Base-by-base conservation (phyloP, 345 rosid species). In the Linum usitatissimum region DNA sequence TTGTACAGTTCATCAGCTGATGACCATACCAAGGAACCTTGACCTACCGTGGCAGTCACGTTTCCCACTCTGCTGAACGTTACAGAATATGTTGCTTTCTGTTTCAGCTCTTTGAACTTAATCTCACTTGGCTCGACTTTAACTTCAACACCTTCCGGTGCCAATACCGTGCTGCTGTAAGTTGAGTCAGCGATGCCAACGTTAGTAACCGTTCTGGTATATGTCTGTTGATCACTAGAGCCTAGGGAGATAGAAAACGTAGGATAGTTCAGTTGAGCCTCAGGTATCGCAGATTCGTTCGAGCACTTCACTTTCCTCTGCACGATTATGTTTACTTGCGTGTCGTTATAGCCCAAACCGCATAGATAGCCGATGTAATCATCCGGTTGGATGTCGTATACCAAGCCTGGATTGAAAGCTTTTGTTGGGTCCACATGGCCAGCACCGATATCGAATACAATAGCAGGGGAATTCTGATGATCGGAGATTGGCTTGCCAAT, bases 351-450 rank as follows among this genome's bases (percentile, higher is more conserved):
- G 9, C 49, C 49, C 49, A 42, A 42, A 0, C 49, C 49, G 0
- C 49, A 42, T 0, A 42, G 49, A 42, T 42, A 42, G 2, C 14
- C 14, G 9, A 42, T 42, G 49, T 42, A 42, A 42, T 42, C 58
- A n/a, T 55, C 58, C 7, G 58, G 58, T 3, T 55, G 58, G 58
- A 55, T 55, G 23, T 55, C 58, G 23, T 55, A 55, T 55, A 55
- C 58, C 28, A 55, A 23, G 8, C 58, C 58, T n/a, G 58, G 58
- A 55, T 18, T 23, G 12, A 18, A 18, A 8, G 58, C 58, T 13
- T 9, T 55, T 19, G 58, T 6, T 8, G 23, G 58, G 23, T 55
- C 18, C 58, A 55, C 58, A 8, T 55, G 58, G 58, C 58, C 58
- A 18, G 58, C 18, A 18, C 58, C 58, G 2, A 23, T 55, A 23